phyloP scores from a whole-genome alignment of 371 early-diverging fungal genomes.

The Actinomucor elegans region DNA sequence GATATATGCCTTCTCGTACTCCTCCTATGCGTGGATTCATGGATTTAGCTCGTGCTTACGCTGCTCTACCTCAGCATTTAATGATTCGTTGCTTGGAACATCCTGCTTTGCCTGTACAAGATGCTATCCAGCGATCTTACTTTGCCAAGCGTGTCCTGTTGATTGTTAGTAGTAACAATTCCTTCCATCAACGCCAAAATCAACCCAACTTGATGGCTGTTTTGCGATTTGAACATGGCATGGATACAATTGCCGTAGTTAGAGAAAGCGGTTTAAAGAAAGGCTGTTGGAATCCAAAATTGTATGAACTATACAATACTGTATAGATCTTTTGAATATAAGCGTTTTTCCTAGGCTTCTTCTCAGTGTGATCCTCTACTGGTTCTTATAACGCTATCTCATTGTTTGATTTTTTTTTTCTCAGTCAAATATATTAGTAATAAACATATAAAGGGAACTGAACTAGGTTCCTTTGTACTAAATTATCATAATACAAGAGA shows the following conservation, averaged over 20 bases:
- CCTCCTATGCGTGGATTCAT: slow-evolving; percentile 27
- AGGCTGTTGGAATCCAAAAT: slow-evolving; percentile 38
- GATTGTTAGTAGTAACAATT: slow-evolving; percentile 4
- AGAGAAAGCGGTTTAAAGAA: slow-evolving; percentile 27
- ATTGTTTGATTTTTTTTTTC: not conserved
- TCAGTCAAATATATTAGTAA: too few species aligned
- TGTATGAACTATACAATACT: too few species aligned
- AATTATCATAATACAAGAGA: too few species aligned
- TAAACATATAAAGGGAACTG: too few species aligned
- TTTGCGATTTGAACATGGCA: slow-evolving; percentile 29
- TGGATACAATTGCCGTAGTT: slow-evolving; percentile 23
- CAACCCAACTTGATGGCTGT: slow-evolving; percentile 24
- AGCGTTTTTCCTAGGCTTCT: not conserved
- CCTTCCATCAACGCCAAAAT: slow-evolving; percentile 1
- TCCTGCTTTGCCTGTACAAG: slow-evolving; percentile 31
- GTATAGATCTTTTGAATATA: not conserved
- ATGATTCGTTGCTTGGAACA: slow-evolving; percentile 43
- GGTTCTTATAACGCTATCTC: not conserved
- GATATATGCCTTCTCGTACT: slow-evolving; percentile 36
- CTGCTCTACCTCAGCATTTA: slow-evolving; percentile 33
- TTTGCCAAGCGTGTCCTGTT: slow-evolving; percentile 32
- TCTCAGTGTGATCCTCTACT: not conserved
- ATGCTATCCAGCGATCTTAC: slow-evolving; percentile 29
- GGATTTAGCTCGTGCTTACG: slow-evolving; percentile 33
- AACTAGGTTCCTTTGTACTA: too few species aligned